phyloP scores from a whole-genome alignment of 2,329 filamentous ascomycete species.

The Verticillium tricorpus region DNA sequence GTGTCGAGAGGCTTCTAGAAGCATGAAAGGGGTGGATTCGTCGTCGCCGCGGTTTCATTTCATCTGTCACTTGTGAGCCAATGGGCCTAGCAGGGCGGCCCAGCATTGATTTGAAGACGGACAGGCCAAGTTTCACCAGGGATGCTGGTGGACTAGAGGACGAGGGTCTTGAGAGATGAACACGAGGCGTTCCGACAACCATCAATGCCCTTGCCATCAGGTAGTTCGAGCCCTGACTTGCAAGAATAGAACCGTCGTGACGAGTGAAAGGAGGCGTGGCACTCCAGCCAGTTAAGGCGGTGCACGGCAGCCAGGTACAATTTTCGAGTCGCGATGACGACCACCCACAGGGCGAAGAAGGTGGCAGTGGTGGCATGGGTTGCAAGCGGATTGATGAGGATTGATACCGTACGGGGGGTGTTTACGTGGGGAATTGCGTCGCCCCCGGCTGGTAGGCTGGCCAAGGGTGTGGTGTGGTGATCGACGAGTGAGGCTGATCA shows the following conservation, averaged over 20 bases:
- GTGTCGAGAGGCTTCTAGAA: constrained; percentile 12
- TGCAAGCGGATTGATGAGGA: background rate
- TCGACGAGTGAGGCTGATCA: background rate
- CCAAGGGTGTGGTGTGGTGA: background rate
- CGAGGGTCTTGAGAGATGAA: background rate
- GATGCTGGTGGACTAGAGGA: background rate
- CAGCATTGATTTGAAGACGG: background rate
- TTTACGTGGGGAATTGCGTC: background rate
- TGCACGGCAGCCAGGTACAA: background rate
- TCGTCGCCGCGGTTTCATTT: constrained; percentile 11
- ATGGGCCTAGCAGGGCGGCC: background rate
- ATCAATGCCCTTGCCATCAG: background rate
- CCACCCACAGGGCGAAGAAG: background rate
- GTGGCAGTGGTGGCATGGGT: background rate
- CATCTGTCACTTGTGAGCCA: background rate
- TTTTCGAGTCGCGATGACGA: background rate
- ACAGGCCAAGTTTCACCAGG: background rate
- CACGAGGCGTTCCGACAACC: background rate
- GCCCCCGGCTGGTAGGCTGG: background rate
- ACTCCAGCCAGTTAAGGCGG: background rate
- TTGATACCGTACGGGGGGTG: background rate
- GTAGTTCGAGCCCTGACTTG: background rate
- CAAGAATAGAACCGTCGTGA: background rate
- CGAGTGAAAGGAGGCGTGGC: background rate
- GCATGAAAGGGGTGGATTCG: constrained; percentile 6